These are phyloP conservation scores for Pelargonium cotyledonis DNA, from an alignment of 441 rosid species.

Conservation along the genomic window DNA sequence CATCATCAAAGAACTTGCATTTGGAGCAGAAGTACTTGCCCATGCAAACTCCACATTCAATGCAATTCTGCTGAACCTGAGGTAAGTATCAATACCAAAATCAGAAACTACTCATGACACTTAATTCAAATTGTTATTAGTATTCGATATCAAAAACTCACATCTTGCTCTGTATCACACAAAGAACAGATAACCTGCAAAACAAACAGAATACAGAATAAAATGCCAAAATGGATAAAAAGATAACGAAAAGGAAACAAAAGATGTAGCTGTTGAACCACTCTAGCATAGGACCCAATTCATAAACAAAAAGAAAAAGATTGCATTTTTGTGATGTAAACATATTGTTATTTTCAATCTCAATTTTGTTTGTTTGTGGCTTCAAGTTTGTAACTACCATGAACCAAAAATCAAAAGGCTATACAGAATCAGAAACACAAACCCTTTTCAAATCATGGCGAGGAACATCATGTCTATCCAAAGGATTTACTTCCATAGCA, in stretches of 20 bases:
- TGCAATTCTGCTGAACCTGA: slow-evolving; percentile 67
- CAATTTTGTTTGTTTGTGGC: too few relatives aligned
- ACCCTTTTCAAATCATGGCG: slow-evolving; percentile 65
- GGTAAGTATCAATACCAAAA: neutral
- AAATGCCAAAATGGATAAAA: neutral
- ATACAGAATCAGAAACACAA: neutral
- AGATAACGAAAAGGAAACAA: too few relatives aligned
- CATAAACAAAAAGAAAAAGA: too few relatives aligned
- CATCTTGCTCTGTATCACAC: slow-evolving; percentile 85
- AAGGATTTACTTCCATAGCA: slow-evolving; percentile 47
- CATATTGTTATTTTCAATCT: too few relatives aligned
- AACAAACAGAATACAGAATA: neutral
- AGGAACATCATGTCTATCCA: slow-evolving; percentile 69
- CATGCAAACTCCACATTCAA: slow-evolving; percentile 83
- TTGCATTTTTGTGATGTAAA: too few relatives aligned
- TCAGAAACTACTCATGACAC: neutral
- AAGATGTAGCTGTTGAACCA: too few relatives aligned
- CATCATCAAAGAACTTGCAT: slow-evolving; percentile 89
- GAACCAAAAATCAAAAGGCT: too few relatives aligned
- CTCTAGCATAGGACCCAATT: too few relatives aligned
- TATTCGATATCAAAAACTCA: slow-evolving; percentile 22
- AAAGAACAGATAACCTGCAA: slow-evolving; percentile 74
- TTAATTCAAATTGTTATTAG: neutral
- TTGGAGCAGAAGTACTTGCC: slow-evolving; percentile 65
- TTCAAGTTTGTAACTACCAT: too few relatives aligned